These are phyloP conservation scores for Protoeuglena noctilucae DNA, from an alignment of 139 green algal genomes.

Conservation along the genomic window DNA sequence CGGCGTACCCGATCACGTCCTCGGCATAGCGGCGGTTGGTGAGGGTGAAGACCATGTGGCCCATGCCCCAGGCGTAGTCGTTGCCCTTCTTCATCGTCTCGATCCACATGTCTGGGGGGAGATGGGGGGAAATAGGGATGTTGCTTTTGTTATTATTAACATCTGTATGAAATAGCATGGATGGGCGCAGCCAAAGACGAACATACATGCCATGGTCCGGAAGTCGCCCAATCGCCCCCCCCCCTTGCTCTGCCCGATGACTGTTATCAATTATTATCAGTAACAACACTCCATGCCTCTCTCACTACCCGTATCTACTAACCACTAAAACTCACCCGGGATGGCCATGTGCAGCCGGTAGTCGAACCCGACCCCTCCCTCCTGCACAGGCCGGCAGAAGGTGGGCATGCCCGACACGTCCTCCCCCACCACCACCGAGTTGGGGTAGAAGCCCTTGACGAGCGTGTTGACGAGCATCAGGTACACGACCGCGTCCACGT, in stretches of 20 bases:
- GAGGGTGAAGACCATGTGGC: constrained; percentile 80
- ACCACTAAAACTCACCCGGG: too few relatives aligned
- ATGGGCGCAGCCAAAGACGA: too few relatives aligned
- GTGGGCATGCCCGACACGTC: constrained; percentile 94
- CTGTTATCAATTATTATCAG: too few relatives aligned
- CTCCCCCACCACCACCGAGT: constrained; percentile 75
- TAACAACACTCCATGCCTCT: too few relatives aligned
- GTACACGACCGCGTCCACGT: constrained; percentile 79
- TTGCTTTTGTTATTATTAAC: too few relatives aligned
- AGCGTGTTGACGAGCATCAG: constrained; percentile 87
- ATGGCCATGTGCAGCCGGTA: constrained; percentile 99
- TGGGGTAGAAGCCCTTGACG: constrained; percentile 84
- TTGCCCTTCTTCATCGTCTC: constrained; percentile 52
- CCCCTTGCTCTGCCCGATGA: too few relatives aligned
- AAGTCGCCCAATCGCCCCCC: too few relatives aligned
- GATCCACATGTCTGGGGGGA: constrained; percentile 95
- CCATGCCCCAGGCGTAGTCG: constrained; percentile 86
- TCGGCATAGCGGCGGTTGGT: constrained; percentile 86
- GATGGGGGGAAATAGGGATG: too few relatives aligned
- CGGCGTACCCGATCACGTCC: constrained; percentile 82
- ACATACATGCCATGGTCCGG: too few relatives aligned
- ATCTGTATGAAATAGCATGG: too few relatives aligned
- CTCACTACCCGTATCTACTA: too few relatives aligned
- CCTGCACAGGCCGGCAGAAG: constrained; percentile 65
- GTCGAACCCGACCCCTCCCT: constrained; percentile 95